These are phyloP conservation scores for Avena eriantha DNA, from an alignment of 176 grass and related monocot species.

Conservation along the genomic window DNA sequence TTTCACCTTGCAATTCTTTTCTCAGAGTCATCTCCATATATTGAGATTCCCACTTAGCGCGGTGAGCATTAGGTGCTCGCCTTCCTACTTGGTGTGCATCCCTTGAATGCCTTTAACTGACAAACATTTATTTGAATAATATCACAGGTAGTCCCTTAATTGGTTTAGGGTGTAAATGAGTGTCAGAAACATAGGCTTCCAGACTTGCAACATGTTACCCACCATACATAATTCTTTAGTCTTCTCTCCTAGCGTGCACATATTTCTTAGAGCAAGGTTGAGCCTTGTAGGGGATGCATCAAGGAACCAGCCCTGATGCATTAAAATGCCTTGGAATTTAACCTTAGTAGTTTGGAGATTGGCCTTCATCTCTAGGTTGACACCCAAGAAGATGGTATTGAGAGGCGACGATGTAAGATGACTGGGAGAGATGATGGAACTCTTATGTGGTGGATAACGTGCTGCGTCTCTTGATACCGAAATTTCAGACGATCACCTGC, in stretches of 20 bases:
- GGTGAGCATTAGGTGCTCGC: not conserved
- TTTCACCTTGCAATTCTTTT: not conserved
- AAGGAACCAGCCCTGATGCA: not conserved
- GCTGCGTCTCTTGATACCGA: not conserved
- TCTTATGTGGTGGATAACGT: not conserved
- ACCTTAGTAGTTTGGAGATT: not conserved
- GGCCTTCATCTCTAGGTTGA: not conserved
- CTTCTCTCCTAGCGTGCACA: conserved; percentile 7
- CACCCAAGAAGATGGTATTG: not conserved
- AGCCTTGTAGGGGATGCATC: not conserved
- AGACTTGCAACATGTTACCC: not conserved
- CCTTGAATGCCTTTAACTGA: not conserved
- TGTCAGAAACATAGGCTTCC: not conserved
- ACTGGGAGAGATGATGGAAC: not conserved
- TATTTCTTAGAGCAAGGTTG: not conserved
- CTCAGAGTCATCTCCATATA: not conserved
- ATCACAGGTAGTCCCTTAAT: not conserved
- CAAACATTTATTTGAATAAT: not conserved
- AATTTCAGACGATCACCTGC: not conserved
- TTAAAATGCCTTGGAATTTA: not conserved
- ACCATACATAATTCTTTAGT: not conserved
- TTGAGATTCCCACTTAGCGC: not conserved
- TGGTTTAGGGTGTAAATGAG: not conserved
- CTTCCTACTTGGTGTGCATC: not conserved
- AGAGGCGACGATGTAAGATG: not conserved